Evolutionary conservation across 225 moss, liverwort and hornwort genomes (phyloP), one percentile per base, ranked within the genome.

Genomic region (Pseudoscleropodium purum): DNA sequence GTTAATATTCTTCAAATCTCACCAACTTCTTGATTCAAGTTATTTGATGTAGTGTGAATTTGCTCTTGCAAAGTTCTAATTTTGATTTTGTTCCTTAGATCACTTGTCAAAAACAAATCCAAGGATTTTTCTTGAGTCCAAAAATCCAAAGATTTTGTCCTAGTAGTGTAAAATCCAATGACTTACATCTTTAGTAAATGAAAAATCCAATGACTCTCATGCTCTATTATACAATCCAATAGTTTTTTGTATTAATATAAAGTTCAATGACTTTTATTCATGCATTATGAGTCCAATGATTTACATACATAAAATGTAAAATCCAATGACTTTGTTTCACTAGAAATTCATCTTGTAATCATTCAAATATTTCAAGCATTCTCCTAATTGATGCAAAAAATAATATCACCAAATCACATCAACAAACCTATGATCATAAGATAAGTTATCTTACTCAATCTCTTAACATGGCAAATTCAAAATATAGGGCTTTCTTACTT

Each of bases 121-220:
- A 15, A 1, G 8, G 1, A 41, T 26, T 72, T 41, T 0, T 24
- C 7, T 13, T 69, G 0, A 1, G 3, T 74, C 17, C 23, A 43
- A 74, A 41, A 41, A 41, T 72, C 3, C 26, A 39, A 72, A 41
- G 25, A 25, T 25, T 70, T 25, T 39, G 4, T 7, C 41, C 26
- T 41, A 19, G 3, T 6, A 24, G 7, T 72, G 1, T 39, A 70
- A 14, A 72, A 15, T 72, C 14, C 7, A 70, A 70, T 37, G 24
- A 69, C 8, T n/a, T 70, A n/a, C n/a, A n/a, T n/a, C 9, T 15
- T 70, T 70, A 8, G 9, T 70, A 67, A 36, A 11, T 36, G 5
- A 2, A 67, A 11, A 68, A 36, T 21, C 12, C 20, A 37, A 21
- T 37, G 41, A 26, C 15, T 41, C 9, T 8, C 2, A 9, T 15